Evolutionary conservation across 306 rosid species (phyloP).

Genomic region (Vigna reflexopilosa): DNA sequence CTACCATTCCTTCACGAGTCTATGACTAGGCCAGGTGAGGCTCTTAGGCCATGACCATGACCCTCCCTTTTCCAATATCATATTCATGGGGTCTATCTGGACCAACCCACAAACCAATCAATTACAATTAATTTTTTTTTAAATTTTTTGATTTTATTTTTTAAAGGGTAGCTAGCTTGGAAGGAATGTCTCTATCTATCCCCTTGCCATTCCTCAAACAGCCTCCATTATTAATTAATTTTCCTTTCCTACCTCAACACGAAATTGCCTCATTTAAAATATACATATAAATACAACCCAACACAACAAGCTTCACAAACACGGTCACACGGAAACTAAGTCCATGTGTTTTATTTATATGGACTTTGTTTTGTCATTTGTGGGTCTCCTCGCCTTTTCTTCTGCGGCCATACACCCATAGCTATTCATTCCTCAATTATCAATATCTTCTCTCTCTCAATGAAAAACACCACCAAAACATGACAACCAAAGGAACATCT

Average conservation of each 20-base stretch:
- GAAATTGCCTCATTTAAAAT: constrained; percentile 36
- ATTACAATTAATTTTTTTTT: not conserved
- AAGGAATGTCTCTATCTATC: constrained; percentile 38
- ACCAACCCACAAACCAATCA: not conserved
- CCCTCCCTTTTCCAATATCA: constrained; percentile 41
- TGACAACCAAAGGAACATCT: constrained; percentile 55
- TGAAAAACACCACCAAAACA: constrained; percentile 39
- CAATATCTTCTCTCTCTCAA: constrained; percentile 36
- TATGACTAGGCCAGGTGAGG: constrained; percentile 44
- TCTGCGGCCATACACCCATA: constrained; percentile 50
- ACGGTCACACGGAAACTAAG: constrained; percentile 58
- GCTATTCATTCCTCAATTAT: not conserved
- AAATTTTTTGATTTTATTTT: too few species aligned
- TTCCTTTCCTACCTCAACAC: constrained; percentile 6
- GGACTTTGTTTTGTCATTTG: constrained; percentile 38
- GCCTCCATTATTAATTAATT: constrained; percentile 37
- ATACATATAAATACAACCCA: not conserved
- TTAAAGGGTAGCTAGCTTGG: too few species aligned
- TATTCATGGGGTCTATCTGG: not conserved
- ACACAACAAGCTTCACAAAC: constrained; percentile 48
- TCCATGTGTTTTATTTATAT: constrained; percentile 23
- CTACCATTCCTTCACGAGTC: constrained; percentile 42
- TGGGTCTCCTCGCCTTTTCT: constrained; percentile 45
- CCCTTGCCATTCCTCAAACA: constrained; percentile 33
- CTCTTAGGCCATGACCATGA: constrained; percentile 36